Evolutionary conservation across 2,329 filamentous ascomycete species (phyloP).

Genomic region (Penicillium capsulatum): DNA sequence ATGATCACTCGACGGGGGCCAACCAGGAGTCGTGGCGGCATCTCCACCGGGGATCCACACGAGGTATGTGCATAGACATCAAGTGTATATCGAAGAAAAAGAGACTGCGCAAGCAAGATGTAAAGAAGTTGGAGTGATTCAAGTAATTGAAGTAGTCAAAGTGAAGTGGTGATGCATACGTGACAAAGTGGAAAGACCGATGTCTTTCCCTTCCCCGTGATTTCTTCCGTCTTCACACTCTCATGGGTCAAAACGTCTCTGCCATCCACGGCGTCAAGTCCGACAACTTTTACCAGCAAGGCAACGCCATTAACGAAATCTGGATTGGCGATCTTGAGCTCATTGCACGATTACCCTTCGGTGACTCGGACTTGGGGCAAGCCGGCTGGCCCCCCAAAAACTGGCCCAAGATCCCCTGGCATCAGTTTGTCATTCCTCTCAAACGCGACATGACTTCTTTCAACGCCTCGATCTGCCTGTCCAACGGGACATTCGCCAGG

Average conservation of each 20-base stretch:
- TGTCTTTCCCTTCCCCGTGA: too few species aligned
- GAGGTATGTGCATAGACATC: too few species aligned
- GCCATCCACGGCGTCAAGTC: slow-evolving; percentile 34
- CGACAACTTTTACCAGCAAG: slow-evolving; percentile 32
- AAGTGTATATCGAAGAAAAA: not conserved
- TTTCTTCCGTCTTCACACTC: slow-evolving; percentile 1
- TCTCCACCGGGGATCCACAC: not conserved
- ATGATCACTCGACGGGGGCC: slow-evolving; percentile 19
- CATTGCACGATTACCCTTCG: slow-evolving; percentile 38
- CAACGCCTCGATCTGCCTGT: not conserved
- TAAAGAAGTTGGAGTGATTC: too few species aligned
- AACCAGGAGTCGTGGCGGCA: slow-evolving; percentile 12
- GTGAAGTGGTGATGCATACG: too few species aligned
- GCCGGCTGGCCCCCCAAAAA: slow-evolving; percentile 31
- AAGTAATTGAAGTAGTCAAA: too few species aligned
- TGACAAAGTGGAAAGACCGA: too few species aligned
- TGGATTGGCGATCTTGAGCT: slow-evolving; percentile 37
- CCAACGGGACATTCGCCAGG: not conserved
- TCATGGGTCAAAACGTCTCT: slow-evolving; percentile 37
- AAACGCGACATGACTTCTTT: slow-evolving; percentile 14
- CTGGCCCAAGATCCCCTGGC: slow-evolving; percentile 40
- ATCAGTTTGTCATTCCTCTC: slow-evolving; percentile 38
- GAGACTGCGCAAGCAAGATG: too few species aligned
- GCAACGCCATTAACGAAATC: slow-evolving; percentile 39
- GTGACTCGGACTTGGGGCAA: slow-evolving; percentile 37